phyloP scores from a whole-genome alignment of 345 rosid species.

The Atalantia buxifolia region DNA sequence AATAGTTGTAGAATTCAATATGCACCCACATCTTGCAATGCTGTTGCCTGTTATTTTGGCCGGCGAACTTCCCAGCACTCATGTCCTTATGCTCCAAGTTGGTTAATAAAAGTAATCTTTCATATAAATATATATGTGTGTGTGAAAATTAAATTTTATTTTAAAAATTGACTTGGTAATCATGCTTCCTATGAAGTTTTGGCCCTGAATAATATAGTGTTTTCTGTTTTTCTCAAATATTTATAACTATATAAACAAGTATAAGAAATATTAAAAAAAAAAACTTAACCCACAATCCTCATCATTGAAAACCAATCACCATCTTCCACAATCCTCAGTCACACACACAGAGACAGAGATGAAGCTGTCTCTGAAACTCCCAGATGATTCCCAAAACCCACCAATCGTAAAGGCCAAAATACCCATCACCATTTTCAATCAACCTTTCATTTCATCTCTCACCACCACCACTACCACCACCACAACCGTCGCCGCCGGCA shows the following conservation, averaged over 20 bases:
- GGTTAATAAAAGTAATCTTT: too few species aligned
- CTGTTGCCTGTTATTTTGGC: too few species aligned
- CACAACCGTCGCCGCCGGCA: conserved; percentile 18
- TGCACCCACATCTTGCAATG: too few species aligned
- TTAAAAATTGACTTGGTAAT: neutral
- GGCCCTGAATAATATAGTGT: neutral
- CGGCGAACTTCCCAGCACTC: too few species aligned
- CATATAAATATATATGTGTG: too few species aligned
- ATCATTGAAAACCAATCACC: neutral
- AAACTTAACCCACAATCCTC: too few species aligned
- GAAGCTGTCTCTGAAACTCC: conserved; percentile 54
- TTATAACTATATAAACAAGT: neutral
- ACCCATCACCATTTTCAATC: conserved; percentile 47
- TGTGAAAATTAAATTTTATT: too few species aligned
- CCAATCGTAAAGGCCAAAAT: conserved; percentile 48
- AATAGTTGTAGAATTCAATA: too few species aligned
- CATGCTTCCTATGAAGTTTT: too few species aligned
- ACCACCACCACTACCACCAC: conserved; percentile 23
- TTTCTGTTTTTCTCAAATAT: too few species aligned
- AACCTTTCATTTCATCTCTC: conserved; percentile 43
- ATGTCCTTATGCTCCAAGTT: too few species aligned
- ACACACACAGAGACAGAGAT: neutral
- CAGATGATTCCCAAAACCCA: conserved; percentile 27
- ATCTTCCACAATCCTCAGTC: neutral
- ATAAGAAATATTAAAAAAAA: too few species aligned